Conservation (phyloP, 441 rosid species). For the Arabidopsis hybrid region DNA sequence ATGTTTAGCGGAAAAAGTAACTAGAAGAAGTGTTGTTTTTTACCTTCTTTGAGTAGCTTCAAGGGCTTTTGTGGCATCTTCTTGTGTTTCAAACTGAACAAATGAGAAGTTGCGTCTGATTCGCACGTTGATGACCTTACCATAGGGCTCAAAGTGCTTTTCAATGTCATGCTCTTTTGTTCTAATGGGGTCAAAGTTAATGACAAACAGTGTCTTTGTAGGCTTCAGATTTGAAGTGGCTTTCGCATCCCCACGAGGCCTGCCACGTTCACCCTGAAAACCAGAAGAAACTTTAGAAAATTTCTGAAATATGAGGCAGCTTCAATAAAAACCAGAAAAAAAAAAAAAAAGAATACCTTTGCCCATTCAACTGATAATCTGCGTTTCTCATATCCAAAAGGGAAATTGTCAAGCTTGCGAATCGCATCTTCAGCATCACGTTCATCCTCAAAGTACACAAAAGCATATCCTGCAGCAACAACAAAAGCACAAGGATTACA, state of each 20-base stretch:
- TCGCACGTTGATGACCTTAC: constrained; percentile 70
- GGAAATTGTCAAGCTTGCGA: constrained; percentile 61
- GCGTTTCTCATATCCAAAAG: constrained; percentile 82
- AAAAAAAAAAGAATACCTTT: constrained; percentile 49
- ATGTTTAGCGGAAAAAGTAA: not conserved
- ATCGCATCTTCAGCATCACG: constrained; percentile 88
- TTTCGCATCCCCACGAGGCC: constrained; percentile 55
- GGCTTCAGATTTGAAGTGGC: constrained; percentile 65
- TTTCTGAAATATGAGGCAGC: not conserved
- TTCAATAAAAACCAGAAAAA: not conserved
- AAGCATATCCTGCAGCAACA: constrained; percentile 78
- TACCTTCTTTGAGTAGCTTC: constrained; percentile 83
- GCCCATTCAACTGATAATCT: constrained; percentile 85
- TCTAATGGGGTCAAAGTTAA: constrained; percentile 74
- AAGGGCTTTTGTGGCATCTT: constrained; percentile 83
- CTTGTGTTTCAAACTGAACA: constrained; percentile 84
- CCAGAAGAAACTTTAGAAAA: constrained; percentile 10
- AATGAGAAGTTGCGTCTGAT: constrained; percentile 84
- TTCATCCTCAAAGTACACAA: constrained; percentile 88
- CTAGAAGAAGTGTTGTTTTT: not conserved
- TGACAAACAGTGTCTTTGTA: constrained; percentile 83
- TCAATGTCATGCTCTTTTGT: constrained; percentile 70
- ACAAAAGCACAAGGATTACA: not conserved
- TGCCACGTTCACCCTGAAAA: constrained; percentile 75
- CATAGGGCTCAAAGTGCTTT: constrained; percentile 80